Evolutionary conservation across 805 yeast species (phyloP).

Genomic region (Ogataea paraovalis): DNA sequence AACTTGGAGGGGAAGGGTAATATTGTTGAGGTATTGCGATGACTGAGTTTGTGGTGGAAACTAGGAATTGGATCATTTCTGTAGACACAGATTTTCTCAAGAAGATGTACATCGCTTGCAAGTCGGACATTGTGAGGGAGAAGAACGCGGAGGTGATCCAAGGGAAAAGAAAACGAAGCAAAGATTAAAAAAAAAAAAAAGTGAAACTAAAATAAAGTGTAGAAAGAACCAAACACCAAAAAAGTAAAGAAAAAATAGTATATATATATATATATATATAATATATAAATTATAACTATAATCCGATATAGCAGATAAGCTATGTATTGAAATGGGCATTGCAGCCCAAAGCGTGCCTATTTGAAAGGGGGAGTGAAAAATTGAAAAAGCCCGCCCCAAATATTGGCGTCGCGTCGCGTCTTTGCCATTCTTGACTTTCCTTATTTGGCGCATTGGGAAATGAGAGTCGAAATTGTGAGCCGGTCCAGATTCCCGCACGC

Average conservation of each 20-base stretch:
- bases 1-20: conserved; percentile 38
- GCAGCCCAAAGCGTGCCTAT: conserved; percentile 2
- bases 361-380: conserved; percentile 3
- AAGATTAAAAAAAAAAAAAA: background rate
- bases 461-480: no score
- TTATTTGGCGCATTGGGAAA: no score
- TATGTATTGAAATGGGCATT: background rate
- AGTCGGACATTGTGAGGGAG: conserved; percentile 33
- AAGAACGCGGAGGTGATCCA: background rate
- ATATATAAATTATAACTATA: background rate
- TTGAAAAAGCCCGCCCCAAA: background rate
- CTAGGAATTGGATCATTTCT: conserved; percentile 57
- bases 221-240: no score
- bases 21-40: conserved; percentile 40
- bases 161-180: background rate
- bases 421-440: background rate
- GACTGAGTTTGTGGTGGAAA: conserved; percentile 53
- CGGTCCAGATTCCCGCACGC: no score
- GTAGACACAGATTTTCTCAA: conserved; percentile 51
- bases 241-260: background rate
- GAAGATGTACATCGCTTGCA: conserved; percentile 49
- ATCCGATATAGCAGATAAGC: background rate
- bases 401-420: conserved; percentile 1
- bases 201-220: background rate
- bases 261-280: no score